Evolutionary conservation across 176 grass and related monocot species (phyloP), one percentile per base, ranked within the genome.

Genomic region (Musa schizocarpa): DNA sequence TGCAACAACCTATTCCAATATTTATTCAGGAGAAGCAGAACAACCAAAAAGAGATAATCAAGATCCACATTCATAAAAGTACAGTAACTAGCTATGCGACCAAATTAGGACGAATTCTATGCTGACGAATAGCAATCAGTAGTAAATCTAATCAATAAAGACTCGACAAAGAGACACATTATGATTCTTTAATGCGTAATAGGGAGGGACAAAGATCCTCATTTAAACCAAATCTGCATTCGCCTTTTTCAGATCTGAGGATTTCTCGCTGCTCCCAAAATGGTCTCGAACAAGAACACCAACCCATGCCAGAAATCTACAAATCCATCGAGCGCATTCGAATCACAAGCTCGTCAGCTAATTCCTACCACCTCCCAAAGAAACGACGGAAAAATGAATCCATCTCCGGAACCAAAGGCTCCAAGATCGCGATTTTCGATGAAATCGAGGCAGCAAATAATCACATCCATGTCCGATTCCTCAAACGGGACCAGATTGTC

Each of bases 241-340:
- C 22, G 26, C 61, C 61, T 50, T 77, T 50, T n/a, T 10, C 65
- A 61, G 77, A 79, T 79, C 77, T 71, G 65, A 59, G 27, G 53
- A 58, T 70, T 79, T 59, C n/a, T 70, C 25, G 20, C 8, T 54
- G 66, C 23, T 79, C 21, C 66, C 17, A 51, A 22, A 50, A 56
- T 50, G 52, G 50, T 70, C 16, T 34, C 17, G 14, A 25, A 59
- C 48, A 49, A 26, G 11, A 57, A 58, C 70, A 10, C 25, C 13
- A 50, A 79, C 48, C 53, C 53, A 1, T 11, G 50, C 1, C 17
- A 50, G 26, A 9, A 53, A 23, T n/a, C 51, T 48, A 24, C 21
- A 79, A 68, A 71, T 66, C n/a, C 29, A 70, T 50, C 48, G 8
- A 16, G 61, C 29, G 10, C 29, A 50, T 27, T 70, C 52, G 11